phyloP scores from a whole-genome alignment of 2,329 filamentous ascomycete species.

The Clathrospora elynae region DNA sequence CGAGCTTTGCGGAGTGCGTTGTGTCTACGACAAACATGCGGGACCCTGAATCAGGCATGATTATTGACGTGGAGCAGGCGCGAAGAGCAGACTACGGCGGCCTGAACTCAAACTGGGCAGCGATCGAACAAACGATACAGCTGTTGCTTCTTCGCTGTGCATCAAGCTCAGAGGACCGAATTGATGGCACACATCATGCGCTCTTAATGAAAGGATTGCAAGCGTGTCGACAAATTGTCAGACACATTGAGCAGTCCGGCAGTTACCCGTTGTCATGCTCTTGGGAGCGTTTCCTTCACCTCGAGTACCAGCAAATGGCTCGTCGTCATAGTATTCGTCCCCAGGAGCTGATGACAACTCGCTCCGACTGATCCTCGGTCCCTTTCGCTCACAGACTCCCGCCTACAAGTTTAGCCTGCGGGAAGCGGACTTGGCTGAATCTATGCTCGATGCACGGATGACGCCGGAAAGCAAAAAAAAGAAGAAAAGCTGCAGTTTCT shows the following conservation, averaged over 20 bases:
- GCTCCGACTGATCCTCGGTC: too few species aligned
- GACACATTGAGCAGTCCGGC: constrained; percentile 13
- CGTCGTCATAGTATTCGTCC: constrained; percentile 19
- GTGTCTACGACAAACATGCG: constrained; percentile 10
- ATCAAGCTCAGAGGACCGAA: neutral
- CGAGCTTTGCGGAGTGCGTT: constrained; percentile 24
- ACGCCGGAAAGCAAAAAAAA: constrained; percentile 35
- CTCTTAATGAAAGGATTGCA: constrained; percentile 9
- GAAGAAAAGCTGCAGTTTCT: constrained; percentile 39
- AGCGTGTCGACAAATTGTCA: constrained; percentile 13
- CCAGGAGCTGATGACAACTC: too few species aligned
- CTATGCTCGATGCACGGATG: constrained; percentile 42
- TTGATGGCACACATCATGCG: constrained; percentile 4
- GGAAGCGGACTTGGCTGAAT: constrained; percentile 39
- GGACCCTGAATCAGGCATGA: constrained; percentile 10
- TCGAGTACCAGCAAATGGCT: constrained; percentile 18
- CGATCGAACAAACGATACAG: constrained; percentile 1
- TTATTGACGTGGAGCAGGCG: neutral
- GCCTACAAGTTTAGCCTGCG: constrained; percentile 42
- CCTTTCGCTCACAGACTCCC: constrained; percentile 46
- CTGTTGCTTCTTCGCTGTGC: constrained; percentile 4
- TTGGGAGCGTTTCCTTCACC: constrained; percentile 19
- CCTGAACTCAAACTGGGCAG: neutral
- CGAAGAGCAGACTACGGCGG: constrained; percentile 9
- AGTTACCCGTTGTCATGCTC: constrained; percentile 16